Conservation (phyloP, 371 early-diverging fungal genomes). For the Circinella minor region DNA sequence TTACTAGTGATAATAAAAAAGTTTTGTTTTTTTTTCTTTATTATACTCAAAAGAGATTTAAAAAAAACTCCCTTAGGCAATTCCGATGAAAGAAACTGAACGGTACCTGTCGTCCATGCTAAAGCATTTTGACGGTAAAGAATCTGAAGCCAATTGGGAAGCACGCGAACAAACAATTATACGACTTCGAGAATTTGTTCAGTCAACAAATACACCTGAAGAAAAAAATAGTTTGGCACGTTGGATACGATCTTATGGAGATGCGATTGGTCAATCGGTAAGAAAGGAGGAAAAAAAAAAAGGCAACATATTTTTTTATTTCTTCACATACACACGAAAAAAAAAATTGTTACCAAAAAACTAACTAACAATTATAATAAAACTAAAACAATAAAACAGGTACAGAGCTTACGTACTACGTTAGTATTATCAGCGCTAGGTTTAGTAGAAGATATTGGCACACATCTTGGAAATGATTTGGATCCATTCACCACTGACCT, state of each 20-base stretch:
- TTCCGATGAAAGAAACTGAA: conserved; percentile 16
- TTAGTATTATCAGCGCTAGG: conserved; percentile 31
- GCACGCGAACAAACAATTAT: conserved; percentile 16
- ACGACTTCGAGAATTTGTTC: conserved; percentile 3
- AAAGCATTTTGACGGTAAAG: conserved; percentile 18
- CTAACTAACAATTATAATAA: neutral
- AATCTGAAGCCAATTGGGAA: conserved; percentile 22
- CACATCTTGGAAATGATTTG: conserved; percentile 22
- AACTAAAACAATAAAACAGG: conserved; percentile 16
- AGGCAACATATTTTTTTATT: no score
- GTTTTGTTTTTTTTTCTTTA: no score
- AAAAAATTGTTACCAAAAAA: no score
- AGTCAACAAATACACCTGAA: neutral
- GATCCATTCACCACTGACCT: conserved; percentile 31
- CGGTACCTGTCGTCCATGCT: conserved; percentile 9
- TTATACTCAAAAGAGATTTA: no score
- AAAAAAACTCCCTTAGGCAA: neutral
- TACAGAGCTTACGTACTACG: conserved; percentile 38
- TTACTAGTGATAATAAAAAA: no score
- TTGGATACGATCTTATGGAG: neutral
- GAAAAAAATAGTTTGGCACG: neutral
- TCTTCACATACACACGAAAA: no score
- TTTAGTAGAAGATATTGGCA: conserved; percentile 28
- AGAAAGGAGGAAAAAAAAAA: neutral
- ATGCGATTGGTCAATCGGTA: conserved; percentile 1